phyloP scores from a whole-genome alignment of 2,329 filamentous ascomycete genomes.

The Monosporascus ibericus region DNA sequence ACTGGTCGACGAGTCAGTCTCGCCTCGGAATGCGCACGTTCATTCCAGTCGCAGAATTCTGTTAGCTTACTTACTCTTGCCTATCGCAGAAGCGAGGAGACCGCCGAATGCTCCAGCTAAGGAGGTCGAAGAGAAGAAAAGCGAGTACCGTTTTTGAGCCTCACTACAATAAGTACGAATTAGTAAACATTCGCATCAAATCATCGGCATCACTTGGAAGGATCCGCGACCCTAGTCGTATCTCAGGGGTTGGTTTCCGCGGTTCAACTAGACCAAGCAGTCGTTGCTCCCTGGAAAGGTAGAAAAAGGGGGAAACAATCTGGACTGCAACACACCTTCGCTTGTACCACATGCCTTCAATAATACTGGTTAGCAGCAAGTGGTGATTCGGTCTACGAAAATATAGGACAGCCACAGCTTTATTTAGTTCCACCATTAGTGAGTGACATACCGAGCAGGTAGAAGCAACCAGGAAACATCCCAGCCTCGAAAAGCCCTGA shows the following conservation, averaged over 20 bases:
- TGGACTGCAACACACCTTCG: conserved; percentile 34
- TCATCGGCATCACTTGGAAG: background rate
- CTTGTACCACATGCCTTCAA: conserved; percentile 75
- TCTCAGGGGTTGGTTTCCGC: too few species aligned
- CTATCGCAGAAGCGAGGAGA: conserved; percentile 77
- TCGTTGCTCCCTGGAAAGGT: too few species aligned
- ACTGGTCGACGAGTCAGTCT: conserved; percentile 31
- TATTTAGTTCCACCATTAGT: conserved; percentile 27
- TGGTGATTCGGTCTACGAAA: background rate
- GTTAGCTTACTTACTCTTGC: conserved; percentile 49
- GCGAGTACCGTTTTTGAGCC: conserved; percentile 84
- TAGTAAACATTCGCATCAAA: background rate
- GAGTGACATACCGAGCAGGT: conserved; percentile 63
- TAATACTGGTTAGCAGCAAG: conserved; percentile 7
- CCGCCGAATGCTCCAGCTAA: conserved; percentile 82
- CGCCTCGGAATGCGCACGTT: background rate
- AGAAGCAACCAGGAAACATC: conserved; percentile 61
- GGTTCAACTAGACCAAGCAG: too few species aligned
- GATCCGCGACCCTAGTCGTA: too few species aligned
- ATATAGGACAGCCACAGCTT: background rate
- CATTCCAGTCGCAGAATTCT: background rate
- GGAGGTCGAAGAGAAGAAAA: conserved; percentile 85
- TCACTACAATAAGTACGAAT: conserved; percentile 39
- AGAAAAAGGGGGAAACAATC: too few species aligned
- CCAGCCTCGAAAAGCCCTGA: background rate